Conservation (phyloP, 441 rosid species). For the Viola pubescens region DNA sequence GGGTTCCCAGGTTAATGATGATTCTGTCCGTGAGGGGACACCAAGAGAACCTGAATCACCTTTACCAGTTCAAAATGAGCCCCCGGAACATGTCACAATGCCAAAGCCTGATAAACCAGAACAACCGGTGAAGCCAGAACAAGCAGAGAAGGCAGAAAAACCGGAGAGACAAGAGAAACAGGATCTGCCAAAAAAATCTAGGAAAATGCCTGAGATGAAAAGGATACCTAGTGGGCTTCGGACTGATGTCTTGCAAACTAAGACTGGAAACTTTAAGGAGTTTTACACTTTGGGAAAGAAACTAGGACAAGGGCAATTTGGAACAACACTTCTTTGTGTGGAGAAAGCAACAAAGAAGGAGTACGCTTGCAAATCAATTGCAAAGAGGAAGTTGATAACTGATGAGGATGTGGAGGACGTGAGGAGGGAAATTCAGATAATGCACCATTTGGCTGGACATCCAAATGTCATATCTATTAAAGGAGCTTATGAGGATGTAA, state of each 20-base stretch:
- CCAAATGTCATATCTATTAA: constrained; percentile 82
- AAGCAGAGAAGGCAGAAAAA: constrained; percentile 27
- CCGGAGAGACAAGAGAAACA: constrained; percentile 28
- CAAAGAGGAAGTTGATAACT: constrained; percentile 78
- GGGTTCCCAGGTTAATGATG: constrained; percentile 25
- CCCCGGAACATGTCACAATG: constrained; percentile 59
- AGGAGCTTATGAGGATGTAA: constrained; percentile 84
- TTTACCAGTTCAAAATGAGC: constrained; percentile 53
- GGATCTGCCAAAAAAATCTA: constrained; percentile 33
- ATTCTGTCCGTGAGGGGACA: constrained; percentile 21
- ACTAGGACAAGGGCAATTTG: constrained; percentile 94
- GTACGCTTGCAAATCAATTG: constrained; percentile 86
- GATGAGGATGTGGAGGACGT: constrained; percentile 94
- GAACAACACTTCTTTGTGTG: constrained; percentile 66
- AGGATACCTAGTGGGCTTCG: constrained; percentile 79
- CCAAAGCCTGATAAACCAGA: constrained; percentile 34
- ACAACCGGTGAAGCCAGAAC: constrained; percentile 30
- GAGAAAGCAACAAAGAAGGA: constrained; percentile 57
- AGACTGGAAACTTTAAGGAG: constrained; percentile 73
- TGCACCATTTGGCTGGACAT: constrained; percentile 93
- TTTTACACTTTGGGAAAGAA: constrained; percentile 67
- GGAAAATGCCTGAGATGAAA: constrained; percentile 56
- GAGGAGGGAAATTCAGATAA: constrained; percentile 86
- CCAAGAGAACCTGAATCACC: constrained; percentile 44
- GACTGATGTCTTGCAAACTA: constrained; percentile 59